Conservation (phyloP, 2,329 filamentous ascomycete species). For the Akanthomyces uredinophilus region DNA sequence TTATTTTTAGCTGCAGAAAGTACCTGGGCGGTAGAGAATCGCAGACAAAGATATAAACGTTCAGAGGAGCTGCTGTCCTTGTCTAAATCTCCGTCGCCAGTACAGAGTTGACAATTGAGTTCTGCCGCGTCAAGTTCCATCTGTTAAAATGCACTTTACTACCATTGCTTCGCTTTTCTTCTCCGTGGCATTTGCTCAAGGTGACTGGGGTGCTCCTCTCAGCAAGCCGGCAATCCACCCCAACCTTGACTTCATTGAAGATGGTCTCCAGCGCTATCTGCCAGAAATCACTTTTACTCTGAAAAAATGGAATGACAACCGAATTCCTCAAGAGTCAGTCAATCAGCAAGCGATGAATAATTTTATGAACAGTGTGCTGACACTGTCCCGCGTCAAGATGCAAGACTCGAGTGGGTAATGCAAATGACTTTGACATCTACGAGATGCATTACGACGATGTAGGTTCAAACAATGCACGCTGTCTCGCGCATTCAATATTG, state of each 20-base stretch:
- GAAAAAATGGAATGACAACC: slow-evolving; percentile 6
- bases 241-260: slow-evolving; percentile 7
- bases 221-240: background rate
- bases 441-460: slow-evolving; percentile 8
- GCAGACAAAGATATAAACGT: background rate
- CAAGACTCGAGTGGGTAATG: background rate
- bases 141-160: background rate
- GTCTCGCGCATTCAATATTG: background rate
- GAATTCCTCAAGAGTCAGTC: background rate
- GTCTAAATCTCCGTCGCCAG: background rate
- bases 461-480: background rate
- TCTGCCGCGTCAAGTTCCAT: background rate
- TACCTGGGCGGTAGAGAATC: background rate
- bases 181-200: background rate
- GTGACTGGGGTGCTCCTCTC: background rate
- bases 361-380: background rate
- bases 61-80: background rate
- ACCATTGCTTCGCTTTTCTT: background rate
- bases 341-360: background rate
- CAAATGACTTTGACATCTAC: slow-evolving; percentile 9
- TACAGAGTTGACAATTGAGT: background rate
- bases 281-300: slow-evolving; percentile 5
- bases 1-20: background rate
- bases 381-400: background rate
- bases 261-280: slow-evolving; percentile 2